A percentile compares a stretch with the other conserved stretches of the same genome.
Conservation (phyloP, 257 asterid genomes). For the Oldenlandia corymbosa region DNA sequence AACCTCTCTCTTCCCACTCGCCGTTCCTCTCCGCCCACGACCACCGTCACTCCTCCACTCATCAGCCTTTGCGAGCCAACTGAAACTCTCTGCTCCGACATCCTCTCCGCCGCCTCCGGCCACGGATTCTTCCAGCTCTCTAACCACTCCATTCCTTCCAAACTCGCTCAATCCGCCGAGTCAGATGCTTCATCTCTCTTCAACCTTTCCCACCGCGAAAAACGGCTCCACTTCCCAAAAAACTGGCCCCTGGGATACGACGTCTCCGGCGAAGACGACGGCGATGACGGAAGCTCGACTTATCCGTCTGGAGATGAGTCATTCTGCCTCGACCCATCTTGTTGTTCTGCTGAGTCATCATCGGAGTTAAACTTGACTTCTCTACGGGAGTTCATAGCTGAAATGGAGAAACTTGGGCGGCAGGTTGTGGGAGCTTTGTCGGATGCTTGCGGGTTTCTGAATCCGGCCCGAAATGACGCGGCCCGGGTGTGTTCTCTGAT, state of each 20-base stretch:
- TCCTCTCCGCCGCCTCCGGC: slow-evolving; percentile 43
- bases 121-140: slow-evolving; percentile 68
- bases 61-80: slow-evolving; percentile 40
- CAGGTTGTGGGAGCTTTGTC: slow-evolving; percentile 44
- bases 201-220: slow-evolving; percentile 30
- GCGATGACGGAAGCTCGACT: slow-evolving; percentile 16
- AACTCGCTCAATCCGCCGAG: slow-evolving; percentile 42
- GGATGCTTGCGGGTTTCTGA: slow-evolving; percentile 43
- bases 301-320: slow-evolving; percentile 27
- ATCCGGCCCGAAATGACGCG: slow-evolving; percentile 34
- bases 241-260: slow-evolving; percentile 78
- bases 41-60: slow-evolving; percentile 27
- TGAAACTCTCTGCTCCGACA: slow-evolving; percentile 25
- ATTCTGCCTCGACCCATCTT: slow-evolving; percentile 43
- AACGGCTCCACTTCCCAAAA: slow-evolving; percentile 34
- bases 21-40: slow-evolving; percentile 20
- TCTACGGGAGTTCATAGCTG: slow-evolving; percentile 40
- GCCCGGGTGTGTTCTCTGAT: slow-evolving; percentile 31
- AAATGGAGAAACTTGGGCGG: slow-evolving; percentile 53
- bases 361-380: slow-evolving; percentile 26
- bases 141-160: slow-evolving; percentile 42
- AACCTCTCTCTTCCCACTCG: slow-evolving; percentile 42
- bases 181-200: slow-evolving; percentile 30
- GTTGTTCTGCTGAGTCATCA: slow-evolving; percentile 32
- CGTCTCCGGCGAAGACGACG: slow-evolving; percentile 13